Base-by-base conservation (phyloP, 768 basidiomycete genomes). In the Pisolithus microcarpus region DNA sequence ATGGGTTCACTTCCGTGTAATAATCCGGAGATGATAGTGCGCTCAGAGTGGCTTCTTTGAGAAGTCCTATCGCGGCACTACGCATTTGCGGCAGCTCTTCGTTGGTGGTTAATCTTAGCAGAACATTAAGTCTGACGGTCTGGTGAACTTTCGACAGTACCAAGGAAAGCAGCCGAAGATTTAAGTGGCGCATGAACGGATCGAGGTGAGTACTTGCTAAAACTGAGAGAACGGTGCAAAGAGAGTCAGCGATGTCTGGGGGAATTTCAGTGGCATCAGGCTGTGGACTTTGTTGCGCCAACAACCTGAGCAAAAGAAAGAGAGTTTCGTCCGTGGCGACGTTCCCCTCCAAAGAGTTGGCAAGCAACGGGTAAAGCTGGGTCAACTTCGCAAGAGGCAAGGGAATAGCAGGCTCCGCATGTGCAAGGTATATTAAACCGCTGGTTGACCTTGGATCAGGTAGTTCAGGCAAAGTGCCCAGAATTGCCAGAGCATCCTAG, bases 41-140 rank as follows among this genome's bases (percentile, higher is more conserved):
- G 45, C 83, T 76, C 10, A 89, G 62, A 1, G 82, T 67, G 1
- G 79, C 77, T 46, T 89, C 85, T 61, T 84, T 85, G 1, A 87
- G 73, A 2, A 89, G 70, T 0, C 83, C 82, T 0, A 90, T 72
- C 0, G 83, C 77, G 1, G 85, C 83, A 0, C 80, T 78, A 8
- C 81, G 75, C 75, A 89, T 85, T 58, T 85, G 82, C 0, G 82
- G 82, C 43, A 77, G 76, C 15, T 77, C 68, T 5, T 65, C 63
- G 51, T 79, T 72, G 9, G 59, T 55, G 16, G 78, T 73, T 19
- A 88, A 71, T 34, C 80, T 80, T 10, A 70, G 65, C 3, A 89
- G 70, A 8, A 82, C 65, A 38, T 78, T 74, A 15, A 87, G 66
- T 3, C 80, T 76, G 0, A 81, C 57, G 34, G 67, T 58, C 0